Evolutionary conservation across 768 basidiomycete genomes (phyloP), one percentile per base, ranked within the genome.

Genomic region (Tricholoma terreum): DNA sequence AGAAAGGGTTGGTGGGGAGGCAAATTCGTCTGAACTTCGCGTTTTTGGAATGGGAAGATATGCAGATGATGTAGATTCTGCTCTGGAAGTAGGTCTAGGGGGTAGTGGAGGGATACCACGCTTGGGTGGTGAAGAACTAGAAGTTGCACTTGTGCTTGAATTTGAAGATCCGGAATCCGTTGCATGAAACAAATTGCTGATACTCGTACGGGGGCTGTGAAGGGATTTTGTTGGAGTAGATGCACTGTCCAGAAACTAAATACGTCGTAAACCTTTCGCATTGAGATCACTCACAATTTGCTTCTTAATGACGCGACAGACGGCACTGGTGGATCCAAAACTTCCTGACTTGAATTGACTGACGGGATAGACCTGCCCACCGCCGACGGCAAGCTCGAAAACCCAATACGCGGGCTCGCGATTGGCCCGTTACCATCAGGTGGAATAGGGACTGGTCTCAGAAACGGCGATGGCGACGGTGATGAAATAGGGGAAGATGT

Each of bases 381-480:
- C n/a, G n/a, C 52, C 4, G 46, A 43, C 7, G 54, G 61, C 54
- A 54, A 43, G 30, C 30, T 65, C 40, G 55, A 58, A 34, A 31
- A 66, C 50, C 49, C 51, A 30, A 62, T 21, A 3, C 62, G 62
- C 0, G 63, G 61, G 43, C 59, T 66, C 40, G 52, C 40, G 9
- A 42, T n/a, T 38, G 14, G 2, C 4, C 42, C 31, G 11, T 62
- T 43, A 2, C 42, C 57, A n/a, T 62, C 48, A 38, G 55, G 62
- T 6, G 81, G 78, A 14, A 71, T 62, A 12, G 79, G 77, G 5
- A 80, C 77, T 0, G 85, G 83, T 14, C 81, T 77, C 54, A 83
- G 65, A n/a, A 81, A 71, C 17, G 84, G 83, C 0, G 84, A 80
- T 22, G 71, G 71, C 15, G 68, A 61, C 15, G 80, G 76, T 1